Conservation (phyloP, 1,139 yeast species). For the Groenewaldozyma sp. region DNA sequence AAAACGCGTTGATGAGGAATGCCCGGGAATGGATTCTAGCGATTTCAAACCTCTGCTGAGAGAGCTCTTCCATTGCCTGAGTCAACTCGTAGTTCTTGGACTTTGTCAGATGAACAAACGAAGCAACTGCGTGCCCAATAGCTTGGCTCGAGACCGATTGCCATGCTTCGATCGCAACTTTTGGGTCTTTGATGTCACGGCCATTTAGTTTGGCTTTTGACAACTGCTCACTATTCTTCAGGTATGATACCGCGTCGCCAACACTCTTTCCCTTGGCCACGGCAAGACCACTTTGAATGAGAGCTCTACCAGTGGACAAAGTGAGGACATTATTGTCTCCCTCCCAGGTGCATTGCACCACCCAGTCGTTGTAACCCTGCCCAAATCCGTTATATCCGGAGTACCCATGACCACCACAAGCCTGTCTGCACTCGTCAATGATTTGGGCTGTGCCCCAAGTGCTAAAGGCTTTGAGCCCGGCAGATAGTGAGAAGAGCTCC, state of each 20-base stretch:
- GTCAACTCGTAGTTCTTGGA: slow-evolving; percentile 25
- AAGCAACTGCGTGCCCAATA: slow-evolving; percentile 29
- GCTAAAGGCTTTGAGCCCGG: slow-evolving; percentile 79
- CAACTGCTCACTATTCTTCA: slow-evolving; percentile 18
- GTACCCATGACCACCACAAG: slow-evolving; percentile 96
- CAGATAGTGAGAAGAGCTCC: slow-evolving; percentile 75
- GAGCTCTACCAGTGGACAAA: slow-evolving; percentile 59
- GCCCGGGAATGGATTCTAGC: slow-evolving; percentile 37
- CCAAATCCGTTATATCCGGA: slow-evolving; percentile 86
- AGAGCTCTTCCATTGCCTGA: slow-evolving; percentile 36
- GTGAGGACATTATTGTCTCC: slow-evolving; percentile 89
- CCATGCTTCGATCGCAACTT: slow-evolving; percentile 33
- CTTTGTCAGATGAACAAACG: slow-evolving; percentile 17
- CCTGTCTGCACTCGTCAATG: slow-evolving; percentile 84
- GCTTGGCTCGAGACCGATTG: slow-evolving; percentile 32
- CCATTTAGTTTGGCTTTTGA: slow-evolving; percentile 19
- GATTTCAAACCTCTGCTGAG: slow-evolving; percentile 36
- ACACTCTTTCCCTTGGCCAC: slow-evolving; percentile 26
- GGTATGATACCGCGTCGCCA: slow-evolving; percentile 27
- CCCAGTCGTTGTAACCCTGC: slow-evolving; percentile 84
- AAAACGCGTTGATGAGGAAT: slow-evolving; percentile 31
- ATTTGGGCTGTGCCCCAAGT: slow-evolving; percentile 78
- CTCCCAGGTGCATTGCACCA: slow-evolving; percentile 96
- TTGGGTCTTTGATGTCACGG: slow-evolving; percentile 27
- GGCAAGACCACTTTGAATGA: slow-evolving; percentile 29